Base-by-base conservation (phyloP, 2,329 filamentous ascomycete genomes). In the Penicillium sp. region DNA sequence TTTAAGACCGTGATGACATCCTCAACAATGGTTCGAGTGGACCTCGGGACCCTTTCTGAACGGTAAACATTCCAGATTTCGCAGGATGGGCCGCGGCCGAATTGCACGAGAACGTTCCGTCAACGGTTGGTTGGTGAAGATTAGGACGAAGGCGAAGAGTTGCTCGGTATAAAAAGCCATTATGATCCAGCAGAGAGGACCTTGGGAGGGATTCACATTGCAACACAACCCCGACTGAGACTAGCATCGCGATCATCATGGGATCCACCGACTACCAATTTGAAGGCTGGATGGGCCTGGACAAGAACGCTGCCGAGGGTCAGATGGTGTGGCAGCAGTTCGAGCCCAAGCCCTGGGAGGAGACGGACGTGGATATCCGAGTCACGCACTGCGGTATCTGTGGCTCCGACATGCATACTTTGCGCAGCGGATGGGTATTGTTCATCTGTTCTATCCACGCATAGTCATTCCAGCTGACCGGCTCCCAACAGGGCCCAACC, bases 311-410 rank as follows among this genome's bases (percentile, higher is more conserved):
- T 9, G 73, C 64, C 25, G 48, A 77, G 32, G 77, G 77, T 42
- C 75, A 76, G 36, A 74, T 78, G 69, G 67, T 64, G 23, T 77
- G 75, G 75, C 62, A 71, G 33, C 57, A 74, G 39, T 83, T 75
- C 39, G 72, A 80, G 61, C 79, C 79, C 23, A 84, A 84, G 70
- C 67, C 70, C 9, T 84, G 79, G 75, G 75, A 80, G 32, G 80
- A 84, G 59, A 75, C 72, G 16, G 80, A 84, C 42, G 62, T 84
- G 32, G 80, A 84, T 51, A 81, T 84, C 47, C 72, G 77, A 56
- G 66, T 84, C 48, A 76, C 76, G 1, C 78, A 82, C 65, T 83
- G 78, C 54, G 79, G 81, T 45, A 75, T 84, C 48, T 85, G 81
- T 59, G 80, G 78, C 37, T 76, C 74, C 0, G 80, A 83, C 47